Conservation (phyloP, 805 yeast species). For the Saccharomyces eubayanus region DNA sequence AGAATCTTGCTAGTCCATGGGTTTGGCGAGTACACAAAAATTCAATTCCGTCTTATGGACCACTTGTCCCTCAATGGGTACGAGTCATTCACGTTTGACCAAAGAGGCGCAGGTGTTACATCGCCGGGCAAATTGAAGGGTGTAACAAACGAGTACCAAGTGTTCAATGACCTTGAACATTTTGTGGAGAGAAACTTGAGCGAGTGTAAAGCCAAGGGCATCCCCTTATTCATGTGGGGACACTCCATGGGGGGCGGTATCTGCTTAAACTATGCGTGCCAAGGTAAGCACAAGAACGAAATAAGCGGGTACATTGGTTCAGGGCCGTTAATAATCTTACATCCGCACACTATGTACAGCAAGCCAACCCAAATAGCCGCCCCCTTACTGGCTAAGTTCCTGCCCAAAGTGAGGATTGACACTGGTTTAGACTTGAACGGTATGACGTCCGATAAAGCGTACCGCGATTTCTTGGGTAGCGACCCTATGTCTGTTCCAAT, state of each 20-base stretch:
- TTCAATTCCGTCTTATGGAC: slow-evolving; percentile 49
- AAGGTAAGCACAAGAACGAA: slow-evolving; percentile 42
- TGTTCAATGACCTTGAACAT: slow-evolving; percentile 52
- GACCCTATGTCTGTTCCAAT: slow-evolving; percentile 40
- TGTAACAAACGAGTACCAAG: slow-evolving; percentile 45
- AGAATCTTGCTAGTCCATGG: slow-evolving; percentile 62
- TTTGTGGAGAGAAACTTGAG: slow-evolving; percentile 30
- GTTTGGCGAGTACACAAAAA: slow-evolving; percentile 48
- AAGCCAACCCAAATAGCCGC: slow-evolving; percentile 34
- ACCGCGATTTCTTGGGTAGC: slow-evolving; percentile 38
- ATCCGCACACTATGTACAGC: slow-evolving; percentile 54
- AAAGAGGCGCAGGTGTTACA: slow-evolving; percentile 68
- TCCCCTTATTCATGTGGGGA: slow-evolving; percentile 45
- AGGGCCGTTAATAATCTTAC: slow-evolving; percentile 54
- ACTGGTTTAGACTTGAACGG: slow-evolving; percentile 49
- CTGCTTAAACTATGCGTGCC: slow-evolving; percentile 49
- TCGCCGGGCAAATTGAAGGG: slow-evolving; percentile 48
- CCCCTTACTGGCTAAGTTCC: slow-evolving; percentile 34
- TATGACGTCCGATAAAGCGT: slow-evolving; percentile 42
- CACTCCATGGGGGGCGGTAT: slow-evolving; percentile 84
- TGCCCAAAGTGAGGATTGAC: slow-evolving; percentile 46
- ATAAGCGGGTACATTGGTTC: slow-evolving; percentile 41
- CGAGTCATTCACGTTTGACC: slow-evolving; percentile 63
- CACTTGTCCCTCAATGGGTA: slow-evolving; percentile 44
- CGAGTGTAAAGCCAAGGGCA: slow-evolving; percentile 16